phyloP scores from a whole-genome alignment of 2,329 filamentous ascomycete species.

The Penicillium oxalicum region DNA sequence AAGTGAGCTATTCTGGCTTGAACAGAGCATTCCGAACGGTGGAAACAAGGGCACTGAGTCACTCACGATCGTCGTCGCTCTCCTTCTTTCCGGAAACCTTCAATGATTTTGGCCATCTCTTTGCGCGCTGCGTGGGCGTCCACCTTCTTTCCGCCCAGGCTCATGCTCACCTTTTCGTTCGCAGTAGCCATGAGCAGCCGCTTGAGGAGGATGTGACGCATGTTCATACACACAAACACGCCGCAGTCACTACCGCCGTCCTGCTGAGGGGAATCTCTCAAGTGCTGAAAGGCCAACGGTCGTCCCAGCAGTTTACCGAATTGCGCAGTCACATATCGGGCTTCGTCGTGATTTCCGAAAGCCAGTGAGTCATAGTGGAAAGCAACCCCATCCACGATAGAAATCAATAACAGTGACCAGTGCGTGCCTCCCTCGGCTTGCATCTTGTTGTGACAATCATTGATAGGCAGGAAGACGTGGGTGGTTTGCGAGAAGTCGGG shows the following conservation, averaged over 20 bases:
- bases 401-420: constrained; percentile 90
- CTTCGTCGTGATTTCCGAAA: constrained; percentile 69
- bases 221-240: constrained; percentile 90
- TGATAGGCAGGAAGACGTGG: constrained; percentile 93
- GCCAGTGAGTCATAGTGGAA: constrained; percentile 94
- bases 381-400: constrained; percentile 77
- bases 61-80: constrained; percentile 76
- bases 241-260: constrained; percentile 91
- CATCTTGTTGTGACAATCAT: constrained; percentile 71
- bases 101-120: constrained; percentile 86
- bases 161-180: constrained; percentile 88
- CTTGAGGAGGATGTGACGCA: constrained; percentile 88
- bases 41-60: constrained; percentile 18
- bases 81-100: constrained; percentile 78
- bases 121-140: constrained; percentile 75
- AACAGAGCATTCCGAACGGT: background rate
- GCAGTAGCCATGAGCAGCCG: constrained; percentile 72
- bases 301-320: constrained; percentile 63
- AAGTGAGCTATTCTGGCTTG: background rate
- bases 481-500: constrained; percentile 75
- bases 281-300: constrained; percentile 65
- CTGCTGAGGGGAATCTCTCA: constrained; percentile 83
- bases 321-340: constrained; percentile 61
- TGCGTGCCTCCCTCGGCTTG: constrained; percentile 86
- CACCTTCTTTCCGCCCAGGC: constrained; percentile 75